A percentile compares a stretch with the other conserved stretches of the same genome.
Conservation (phyloP, 1,284 basidiomycete species). For the Athelia sp. region DNA sequence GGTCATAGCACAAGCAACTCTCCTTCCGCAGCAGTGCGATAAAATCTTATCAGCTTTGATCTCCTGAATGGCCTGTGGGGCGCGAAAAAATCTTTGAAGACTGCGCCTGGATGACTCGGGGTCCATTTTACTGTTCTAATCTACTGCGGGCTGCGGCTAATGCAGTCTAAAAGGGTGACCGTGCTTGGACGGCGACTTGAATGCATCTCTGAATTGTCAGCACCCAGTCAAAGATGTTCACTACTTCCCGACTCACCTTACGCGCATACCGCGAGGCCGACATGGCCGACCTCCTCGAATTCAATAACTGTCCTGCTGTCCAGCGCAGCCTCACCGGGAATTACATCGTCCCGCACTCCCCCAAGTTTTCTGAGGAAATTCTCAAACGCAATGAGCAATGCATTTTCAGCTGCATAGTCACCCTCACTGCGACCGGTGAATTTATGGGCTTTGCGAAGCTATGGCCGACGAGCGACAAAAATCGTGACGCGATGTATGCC, state of each 20-base stretch:
- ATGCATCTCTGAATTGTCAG: no score
- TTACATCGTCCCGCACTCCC: not conserved
- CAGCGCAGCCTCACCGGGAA: not conserved
- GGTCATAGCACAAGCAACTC: no score
- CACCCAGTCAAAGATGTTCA: not conserved
- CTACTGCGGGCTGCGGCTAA: no score
- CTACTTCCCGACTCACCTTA: not conserved
- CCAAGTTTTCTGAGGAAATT: not conserved
- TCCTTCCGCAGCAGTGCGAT: no score
- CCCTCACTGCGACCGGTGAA: not conserved
- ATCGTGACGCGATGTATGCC: slow-evolving; percentile 26
- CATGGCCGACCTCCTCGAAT: not conserved
- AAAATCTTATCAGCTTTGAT: no score
- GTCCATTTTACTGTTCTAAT: no score
- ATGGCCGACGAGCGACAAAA: slow-evolving; percentile 6
- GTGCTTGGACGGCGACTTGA: no score
- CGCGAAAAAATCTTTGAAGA: no score
- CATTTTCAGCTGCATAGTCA: not conserved
- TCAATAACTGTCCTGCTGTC: not conserved
- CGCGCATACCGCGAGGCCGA: not conserved
- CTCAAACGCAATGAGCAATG: not conserved
- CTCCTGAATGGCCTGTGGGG: no score
- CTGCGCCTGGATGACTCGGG: no score
- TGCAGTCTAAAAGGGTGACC: no score
- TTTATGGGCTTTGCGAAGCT: not conserved